A percentile compares a stretch with the other conserved stretches of the same genome.
phyloP scores from a whole-genome alignment of 2,329 filamentous ascomycete species.

The Scedosporium minutisporum region DNA sequence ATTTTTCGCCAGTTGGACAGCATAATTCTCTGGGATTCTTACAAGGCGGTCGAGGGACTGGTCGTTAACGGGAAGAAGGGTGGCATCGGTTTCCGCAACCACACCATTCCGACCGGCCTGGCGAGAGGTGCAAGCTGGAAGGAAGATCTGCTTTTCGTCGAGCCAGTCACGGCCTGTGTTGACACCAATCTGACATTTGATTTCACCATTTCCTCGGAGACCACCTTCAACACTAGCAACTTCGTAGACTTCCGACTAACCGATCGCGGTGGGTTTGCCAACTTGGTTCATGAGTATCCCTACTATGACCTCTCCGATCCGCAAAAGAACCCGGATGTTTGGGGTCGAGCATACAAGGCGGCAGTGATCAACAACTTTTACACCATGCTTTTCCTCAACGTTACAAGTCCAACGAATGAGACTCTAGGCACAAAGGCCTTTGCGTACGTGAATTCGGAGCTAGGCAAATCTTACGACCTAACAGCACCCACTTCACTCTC shows the following conservation, averaged over 20 bases:
- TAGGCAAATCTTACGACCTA: constrained; percentile 23
- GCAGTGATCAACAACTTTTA: constrained; percentile 30
- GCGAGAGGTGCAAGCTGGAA: constrained; percentile 26
- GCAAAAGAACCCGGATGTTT: constrained; percentile 18
- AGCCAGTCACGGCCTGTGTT: constrained; percentile 34
- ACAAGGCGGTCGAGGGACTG: constrained; percentile 28
- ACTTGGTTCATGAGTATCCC: constrained; percentile 19
- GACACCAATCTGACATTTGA: constrained; percentile 31
- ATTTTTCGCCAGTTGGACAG: constrained; percentile 10
- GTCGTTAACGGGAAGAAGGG: constrained; percentile 29
- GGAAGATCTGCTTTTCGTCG: constrained; percentile 36
- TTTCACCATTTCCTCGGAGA: constrained; percentile 17
- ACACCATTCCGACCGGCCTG: constrained; percentile 23
- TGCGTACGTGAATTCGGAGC: constrained; percentile 24
- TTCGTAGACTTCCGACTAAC: background rate
- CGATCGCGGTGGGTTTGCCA: constrained; percentile 30
- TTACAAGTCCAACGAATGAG: constrained; percentile 17
- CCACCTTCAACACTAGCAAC: too few relatives aligned
- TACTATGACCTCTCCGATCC: too few relatives aligned
- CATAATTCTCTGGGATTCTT: constrained; percentile 19
- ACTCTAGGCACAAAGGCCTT: constrained; percentile 13
- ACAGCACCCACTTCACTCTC: background rate
- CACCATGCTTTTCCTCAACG: constrained; percentile 26
- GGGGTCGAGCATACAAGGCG: constrained; percentile 28
- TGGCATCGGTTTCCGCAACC: constrained; percentile 33